Evolutionary conservation across 2,329 filamentous ascomycete species (phyloP).

Genomic region (Scortechinia acanthostroma): DNA sequence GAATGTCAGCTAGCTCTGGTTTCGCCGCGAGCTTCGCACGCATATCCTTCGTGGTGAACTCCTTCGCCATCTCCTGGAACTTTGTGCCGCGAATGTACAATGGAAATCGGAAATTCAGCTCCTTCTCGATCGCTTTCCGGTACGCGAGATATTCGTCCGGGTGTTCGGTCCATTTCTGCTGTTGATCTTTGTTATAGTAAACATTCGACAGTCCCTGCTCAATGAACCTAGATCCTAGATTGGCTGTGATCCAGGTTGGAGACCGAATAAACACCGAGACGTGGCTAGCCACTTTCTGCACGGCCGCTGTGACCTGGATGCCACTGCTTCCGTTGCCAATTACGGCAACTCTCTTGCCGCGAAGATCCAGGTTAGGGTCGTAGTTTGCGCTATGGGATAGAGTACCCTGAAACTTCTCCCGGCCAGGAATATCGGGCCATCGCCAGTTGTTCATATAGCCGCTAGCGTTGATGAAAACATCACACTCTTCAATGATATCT

Average conservation of each 20-base stretch:
- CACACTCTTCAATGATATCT: background rate
- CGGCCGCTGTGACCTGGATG: slow-evolving; percentile 26
- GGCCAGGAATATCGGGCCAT: background rate
- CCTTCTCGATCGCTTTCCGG: background rate
- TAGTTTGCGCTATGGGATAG: background rate
- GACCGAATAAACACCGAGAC: slow-evolving; percentile 11
- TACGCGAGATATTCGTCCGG: background rate
- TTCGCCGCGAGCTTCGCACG: slow-evolving; percentile 4
- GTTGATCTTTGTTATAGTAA: background rate
- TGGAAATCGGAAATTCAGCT: background rate
- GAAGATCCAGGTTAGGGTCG: slow-evolving; percentile 3
- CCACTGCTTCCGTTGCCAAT: slow-evolving; percentile 43
- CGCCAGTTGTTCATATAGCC: background rate
- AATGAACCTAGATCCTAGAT: slow-evolving; percentile 8
- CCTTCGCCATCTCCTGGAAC: background rate
- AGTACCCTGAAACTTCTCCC: background rate
- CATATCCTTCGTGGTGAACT: slow-evolving; percentile 7
- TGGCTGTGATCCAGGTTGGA: slow-evolving; percentile 15
- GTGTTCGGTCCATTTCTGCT: background rate
- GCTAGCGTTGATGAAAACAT: background rate
- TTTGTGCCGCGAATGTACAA: background rate
- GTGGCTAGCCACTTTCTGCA: background rate
- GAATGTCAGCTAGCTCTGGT: slow-evolving; percentile 7
- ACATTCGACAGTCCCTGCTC: background rate
- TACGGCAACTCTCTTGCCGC: slow-evolving; percentile 36